These are phyloP conservation scores for Auriscalpium microsporum DNA, from an alignment of 768 basidiomycete species.

Conservation along the genomic window DNA sequence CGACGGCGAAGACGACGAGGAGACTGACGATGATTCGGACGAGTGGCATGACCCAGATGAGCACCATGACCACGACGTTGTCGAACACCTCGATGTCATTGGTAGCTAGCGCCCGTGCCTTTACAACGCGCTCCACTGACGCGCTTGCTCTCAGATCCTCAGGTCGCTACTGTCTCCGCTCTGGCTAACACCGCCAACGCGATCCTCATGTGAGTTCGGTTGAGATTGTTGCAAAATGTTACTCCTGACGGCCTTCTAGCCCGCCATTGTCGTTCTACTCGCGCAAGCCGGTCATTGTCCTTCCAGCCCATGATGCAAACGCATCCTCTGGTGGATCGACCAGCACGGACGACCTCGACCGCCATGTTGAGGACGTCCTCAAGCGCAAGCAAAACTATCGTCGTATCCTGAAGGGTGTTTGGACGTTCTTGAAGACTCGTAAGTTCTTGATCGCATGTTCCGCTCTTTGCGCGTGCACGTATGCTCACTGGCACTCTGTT, in stretches of 20 bases:
- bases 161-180: conserved; percentile 65
- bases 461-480: too few relatives aligned
- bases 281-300: conserved; percentile 56
- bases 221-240: background rate
- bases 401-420: conserved; percentile 59
- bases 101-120: conserved; percentile 29
- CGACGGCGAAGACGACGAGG: background rate
- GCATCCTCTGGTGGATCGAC: conserved; percentile 31
- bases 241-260: conserved; percentile 24
- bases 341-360: conserved; percentile 43
- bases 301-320: conserved; percentile 31
- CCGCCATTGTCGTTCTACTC: conserved; percentile 66
- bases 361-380: conserved; percentile 73
- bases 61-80: conserved; percentile 69
- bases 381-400: conserved; percentile 48
- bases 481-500: background rate
- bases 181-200: conserved; percentile 76
- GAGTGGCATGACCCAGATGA: conserved; percentile 18
- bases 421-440: conserved; percentile 84
- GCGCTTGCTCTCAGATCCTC: conserved; percentile 43
- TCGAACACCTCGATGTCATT: conserved; percentile 78
- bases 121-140: background rate
- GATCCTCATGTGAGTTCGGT: conserved; percentile 49
- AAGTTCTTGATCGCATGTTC: conserved; percentile 19
- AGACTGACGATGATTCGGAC: conserved; percentile 9